Conservation (phyloP, 2,329 filamentous ascomycete genomes). For the Zymoseptoria tritici region DNA sequence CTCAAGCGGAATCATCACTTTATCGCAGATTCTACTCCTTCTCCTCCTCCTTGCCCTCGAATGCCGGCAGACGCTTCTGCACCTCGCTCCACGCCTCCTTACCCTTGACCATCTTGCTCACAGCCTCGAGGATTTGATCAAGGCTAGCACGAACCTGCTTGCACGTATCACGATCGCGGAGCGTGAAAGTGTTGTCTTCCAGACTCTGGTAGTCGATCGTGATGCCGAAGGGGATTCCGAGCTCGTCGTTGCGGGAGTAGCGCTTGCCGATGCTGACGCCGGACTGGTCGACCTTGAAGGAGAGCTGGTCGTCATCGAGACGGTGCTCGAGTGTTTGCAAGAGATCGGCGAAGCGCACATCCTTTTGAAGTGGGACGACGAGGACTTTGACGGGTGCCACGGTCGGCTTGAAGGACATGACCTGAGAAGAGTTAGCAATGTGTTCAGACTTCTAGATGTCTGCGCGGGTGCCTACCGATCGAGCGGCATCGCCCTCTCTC, state of each 20-base stretch:
- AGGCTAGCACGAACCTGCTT: constrained; percentile 81
- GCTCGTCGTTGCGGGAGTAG: constrained; percentile 89
- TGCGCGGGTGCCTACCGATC: constrained; percentile 59
- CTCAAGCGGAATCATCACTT: not conserved
- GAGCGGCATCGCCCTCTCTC: constrained; percentile 73
- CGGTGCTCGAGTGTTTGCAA: constrained; percentile 65
- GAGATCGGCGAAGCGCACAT: constrained; percentile 72
- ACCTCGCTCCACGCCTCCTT: constrained; percentile 64
- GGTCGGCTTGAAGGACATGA: constrained; percentile 65
- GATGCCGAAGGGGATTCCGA: constrained; percentile 88
- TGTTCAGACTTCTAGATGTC: not conserved
- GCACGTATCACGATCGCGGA: constrained; percentile 84
- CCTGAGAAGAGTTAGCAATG: constrained; percentile 33
- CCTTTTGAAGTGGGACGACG: constrained; percentile 78
- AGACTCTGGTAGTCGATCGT: constrained; percentile 95
- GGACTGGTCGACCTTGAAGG: constrained; percentile 82
- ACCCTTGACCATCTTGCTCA: constrained; percentile 56
- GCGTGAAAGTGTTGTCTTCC: constrained; percentile 76
- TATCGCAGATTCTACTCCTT: constrained; percentile 22
- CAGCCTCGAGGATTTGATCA: constrained; percentile 69
- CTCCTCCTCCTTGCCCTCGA: constrained; percentile 64
- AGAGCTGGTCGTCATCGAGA: constrained; percentile 68
- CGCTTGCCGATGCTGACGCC: constrained; percentile 90
- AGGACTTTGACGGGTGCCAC: constrained; percentile 94
- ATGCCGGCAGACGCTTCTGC: constrained; percentile 69